A percentile compares a stretch with the other conserved stretches of the same genome.
Evolutionary conservation across 164 flowering plant species (phyloP).

Genomic region (Magnolia officinalis): DNA sequence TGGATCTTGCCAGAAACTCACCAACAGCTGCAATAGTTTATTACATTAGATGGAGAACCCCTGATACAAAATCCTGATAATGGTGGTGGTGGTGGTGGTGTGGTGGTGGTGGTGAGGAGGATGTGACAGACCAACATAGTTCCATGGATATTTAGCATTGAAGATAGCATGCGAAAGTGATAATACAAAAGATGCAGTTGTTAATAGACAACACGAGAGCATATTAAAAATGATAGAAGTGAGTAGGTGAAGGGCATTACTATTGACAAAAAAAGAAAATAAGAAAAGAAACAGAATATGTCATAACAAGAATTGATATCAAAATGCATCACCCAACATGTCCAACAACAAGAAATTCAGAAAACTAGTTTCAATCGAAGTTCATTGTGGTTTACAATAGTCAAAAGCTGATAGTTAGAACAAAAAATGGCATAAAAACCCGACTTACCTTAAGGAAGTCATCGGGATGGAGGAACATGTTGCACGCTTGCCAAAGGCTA

Average conservation of each 20-base stretch:
- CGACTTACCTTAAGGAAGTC: too few relatives aligned
- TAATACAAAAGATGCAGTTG: background rate
- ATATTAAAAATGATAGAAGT: background rate
- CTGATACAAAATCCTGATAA: background rate
- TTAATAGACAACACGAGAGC: background rate
- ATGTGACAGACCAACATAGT: background rate
- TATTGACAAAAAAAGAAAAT: background rate
- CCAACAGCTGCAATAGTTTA: conserved; percentile 59
- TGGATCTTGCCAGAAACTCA: conserved; percentile 94
- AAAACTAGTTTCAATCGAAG: too few relatives aligned
- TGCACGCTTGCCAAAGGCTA: too few relatives aligned
- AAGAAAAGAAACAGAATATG: background rate
- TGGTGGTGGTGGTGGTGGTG: too few relatives aligned
- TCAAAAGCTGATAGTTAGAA: too few relatives aligned
- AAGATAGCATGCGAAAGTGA: background rate
- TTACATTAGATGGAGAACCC: background rate
- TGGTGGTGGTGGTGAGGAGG: background rate
- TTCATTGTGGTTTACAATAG: too few relatives aligned
- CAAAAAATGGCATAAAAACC: too few relatives aligned
- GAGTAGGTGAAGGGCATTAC: background rate
- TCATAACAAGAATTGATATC: too few relatives aligned
- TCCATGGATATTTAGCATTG: background rate
- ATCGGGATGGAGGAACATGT: too few relatives aligned
- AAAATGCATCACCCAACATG: too few relatives aligned
- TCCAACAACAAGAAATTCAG: too few relatives aligned